Base-by-base conservation (phyloP, 1,284 basidiomycete genomes). In the Thelephora terrestris region DNA sequence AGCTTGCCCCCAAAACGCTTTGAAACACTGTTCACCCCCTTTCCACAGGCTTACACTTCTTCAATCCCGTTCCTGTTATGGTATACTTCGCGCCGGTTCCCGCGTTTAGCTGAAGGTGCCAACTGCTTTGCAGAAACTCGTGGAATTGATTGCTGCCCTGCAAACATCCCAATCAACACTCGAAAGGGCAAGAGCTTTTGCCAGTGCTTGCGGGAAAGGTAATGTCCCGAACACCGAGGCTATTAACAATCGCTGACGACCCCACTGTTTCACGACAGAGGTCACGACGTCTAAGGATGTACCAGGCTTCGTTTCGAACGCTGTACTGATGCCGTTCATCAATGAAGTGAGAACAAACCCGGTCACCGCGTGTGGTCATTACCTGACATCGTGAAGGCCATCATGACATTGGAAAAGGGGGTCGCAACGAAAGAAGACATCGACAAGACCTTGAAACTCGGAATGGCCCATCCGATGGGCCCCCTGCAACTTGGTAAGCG, bases 401-500 rank as follows among this genome's bases (percentile, higher is more conserved):
- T 97, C 57, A 88, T 95, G 79, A 84, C 85, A 53, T 73, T 96
- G 4, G 93, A 96, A 66, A 87, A 84, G 80, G 92, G 92, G 5
- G 79, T 86, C 20, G 94, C 92, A 1, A 89, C 90, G 1, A 80
- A 88, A 39, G 92, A 97, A 50, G 92, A 98, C 62, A 97, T 98
- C 54, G 95, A 98, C 69, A 91, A 85, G 55, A 96, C 91, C 0
- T 78, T 98, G 48, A 85, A 83, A 59, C 72, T 96, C 16, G 95
- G 94, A 43, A 97, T 96, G 91, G 87, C 84, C 53, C 93, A 97
- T 61, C 93, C 93, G 1, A 96, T 96, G 91, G 94, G 94, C 14
- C 90, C 90, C 2, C 68, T 93, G 14, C 85, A 91, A 53, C 75
- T 92, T 35, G 85, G 83, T 79, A 52, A 50, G 74, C 60, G 17